Evolutionary conservation across 1,284 basidiomycete species (phyloP).

Genomic region (Phaffia rhodozyma): DNA sequence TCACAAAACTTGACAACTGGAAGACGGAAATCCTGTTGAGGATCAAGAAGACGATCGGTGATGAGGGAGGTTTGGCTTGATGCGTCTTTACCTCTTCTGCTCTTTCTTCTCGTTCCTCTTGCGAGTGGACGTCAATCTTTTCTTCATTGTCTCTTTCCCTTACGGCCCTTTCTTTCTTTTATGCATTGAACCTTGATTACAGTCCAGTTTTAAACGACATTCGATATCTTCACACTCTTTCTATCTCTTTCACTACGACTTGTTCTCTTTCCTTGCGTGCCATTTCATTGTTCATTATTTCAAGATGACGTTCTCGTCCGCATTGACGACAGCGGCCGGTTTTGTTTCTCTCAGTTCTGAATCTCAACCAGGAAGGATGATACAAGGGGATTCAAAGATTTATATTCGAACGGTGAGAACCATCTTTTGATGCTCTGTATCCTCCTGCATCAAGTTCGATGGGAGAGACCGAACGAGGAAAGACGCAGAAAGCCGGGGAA

Average conservation of each 20-base stretch:
- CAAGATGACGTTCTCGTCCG: no score
- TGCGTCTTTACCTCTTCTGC: background rate
- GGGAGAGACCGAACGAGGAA: background rate
- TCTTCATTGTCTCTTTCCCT: no score
- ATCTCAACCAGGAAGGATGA: no score
- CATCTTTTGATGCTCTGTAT: constrained; percentile 17
- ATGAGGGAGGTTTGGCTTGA: constrained; percentile 41
- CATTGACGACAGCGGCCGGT: no score
- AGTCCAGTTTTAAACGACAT: no score
- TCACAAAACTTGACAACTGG: constrained; percentile 86
- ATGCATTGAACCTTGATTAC: no score
- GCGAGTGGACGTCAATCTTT: background rate
- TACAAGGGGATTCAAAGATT: background rate
- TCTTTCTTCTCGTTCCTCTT: background rate
- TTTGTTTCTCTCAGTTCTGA: no score
- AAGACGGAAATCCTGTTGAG: constrained; percentile 79
- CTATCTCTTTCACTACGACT: no score
- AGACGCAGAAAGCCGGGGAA: background rate
- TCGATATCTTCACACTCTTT: no score
- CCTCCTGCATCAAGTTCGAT: constrained; percentile 2
- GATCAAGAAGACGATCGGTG: constrained; percentile 69
- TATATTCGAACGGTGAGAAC: constrained; percentile 5
- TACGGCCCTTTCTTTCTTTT: no score
- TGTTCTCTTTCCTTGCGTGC: no score
- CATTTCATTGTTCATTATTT: no score